Base-by-base conservation (phyloP, 805 yeast species). In the Hanseniaspora clermontiae region DNA sequence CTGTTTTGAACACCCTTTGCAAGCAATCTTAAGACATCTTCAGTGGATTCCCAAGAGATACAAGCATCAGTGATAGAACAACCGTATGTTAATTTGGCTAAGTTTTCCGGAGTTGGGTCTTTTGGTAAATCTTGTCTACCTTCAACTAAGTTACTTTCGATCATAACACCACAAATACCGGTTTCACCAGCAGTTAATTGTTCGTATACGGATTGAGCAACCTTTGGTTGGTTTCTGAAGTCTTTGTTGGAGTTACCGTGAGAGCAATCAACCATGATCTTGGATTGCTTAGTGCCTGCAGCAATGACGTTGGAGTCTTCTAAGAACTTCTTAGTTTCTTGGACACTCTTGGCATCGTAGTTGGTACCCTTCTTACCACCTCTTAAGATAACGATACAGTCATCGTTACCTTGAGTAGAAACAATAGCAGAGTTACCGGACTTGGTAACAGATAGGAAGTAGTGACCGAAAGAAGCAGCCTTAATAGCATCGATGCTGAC, bases 11-110 rank as follows among this genome's bases (percentile, higher is more conserved):
- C 96, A 58, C 97, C 95, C 51, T 74, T 78, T 46, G 96, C 85
- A 63, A 93, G 78, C 60, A 81, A 81, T 48, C 75, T 77, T 68
- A 93, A 81, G 79, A 91, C 90, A 3, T 70, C 75, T 58, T 79
- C 93, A 55, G 98, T 93, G 57, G 86, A 77, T 60, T 87, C 95
- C 88, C 95, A 89, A 59, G 84, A 77, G 57, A 93, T 95, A 77
- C 98, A 93, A 32, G 93, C 96, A 71, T 93, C 98, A 60, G 98
- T 93, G 70, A 93, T 89, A 59, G 95, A 85, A 61, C 90, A 95
- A 71, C 98, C 98, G 76, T 90, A 87, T 68, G 85, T 81, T 68
- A 89, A 75, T 57, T 80, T 80, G 10, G 74, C 74, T 55, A 69
- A 64, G 50, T 81, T 82, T 59, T 74, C 75, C 14, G 38, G 46